Base-by-base conservation (phyloP, 257 asterid genomes). In the Fraxinus cuspidata region DNA sequence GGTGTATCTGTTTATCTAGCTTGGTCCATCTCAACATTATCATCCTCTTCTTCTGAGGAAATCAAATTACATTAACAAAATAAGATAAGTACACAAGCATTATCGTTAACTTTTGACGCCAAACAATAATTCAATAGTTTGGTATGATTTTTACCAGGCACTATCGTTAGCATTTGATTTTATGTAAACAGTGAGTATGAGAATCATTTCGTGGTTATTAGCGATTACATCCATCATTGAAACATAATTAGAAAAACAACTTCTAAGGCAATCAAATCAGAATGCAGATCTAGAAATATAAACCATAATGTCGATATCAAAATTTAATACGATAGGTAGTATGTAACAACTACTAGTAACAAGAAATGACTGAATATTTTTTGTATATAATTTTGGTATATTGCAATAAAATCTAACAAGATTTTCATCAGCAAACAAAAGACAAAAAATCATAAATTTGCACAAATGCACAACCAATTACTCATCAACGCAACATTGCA, bases 241-340 rank as follows among this genome's bases (percentile, higher is more conserved):
- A 29, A 77, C 80, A 70, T 56, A 31, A 64, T 49, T 47, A 73
- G 15, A 32, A 38, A 64, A 77, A 51, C 70, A 65, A 64, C 34
- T 32, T 11, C 32, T 21, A 56, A 16, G 44, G 40, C 34, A 42
- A 38, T 25, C 27, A 40, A 44, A 40, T 35, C 40, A 2, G 31
- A 60, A 60, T 16, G 68, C 68, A 60, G 32, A 60, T 60, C 68
- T 60, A 60, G 18, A 60, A 21, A 60, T 60, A 25, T 60, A 60
- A 60, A 25, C 15, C 68, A 60, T 60, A 60, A 60, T 60, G 5
- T 60, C 68, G 3, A 60, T 25, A 60, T 60, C 68, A 21, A 60
- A 60, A 60, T 60, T 56, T 60, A 60, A 25, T 25, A 60, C 25
- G 68, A 8, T 3, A 56, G 28, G 3, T 19, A 51, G 19, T 51